Percentiles rank a stretch among this genome's conserved stretches.
phyloP scores from a whole-genome alignment of 2,329 filamentous ascomycete genomes.

The Xylariaceae sp. region DNA sequence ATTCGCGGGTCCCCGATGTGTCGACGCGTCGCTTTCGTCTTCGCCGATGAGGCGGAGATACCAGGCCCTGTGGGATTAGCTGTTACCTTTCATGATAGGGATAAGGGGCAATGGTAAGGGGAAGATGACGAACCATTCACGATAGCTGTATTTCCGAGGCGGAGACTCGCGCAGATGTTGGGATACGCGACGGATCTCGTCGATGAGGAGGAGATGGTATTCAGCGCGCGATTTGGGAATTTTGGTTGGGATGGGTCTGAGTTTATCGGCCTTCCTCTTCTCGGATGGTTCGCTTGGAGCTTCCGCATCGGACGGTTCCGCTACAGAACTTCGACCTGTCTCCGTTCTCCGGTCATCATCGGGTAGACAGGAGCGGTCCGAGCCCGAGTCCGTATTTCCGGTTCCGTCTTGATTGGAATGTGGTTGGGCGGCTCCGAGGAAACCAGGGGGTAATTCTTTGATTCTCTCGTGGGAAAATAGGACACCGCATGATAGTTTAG shows the following conservation, averaged over 20 bases:
- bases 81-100: neutral
- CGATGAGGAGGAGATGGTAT: slow-evolving; percentile 61
- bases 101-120: neutral
- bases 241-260: slow-evolving; percentile 35
- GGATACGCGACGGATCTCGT: slow-evolving; percentile 63
- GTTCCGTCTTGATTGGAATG: slow-evolving; percentile 23
- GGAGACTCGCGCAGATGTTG: slow-evolving; percentile 55
- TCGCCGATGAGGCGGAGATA: slow-evolving; percentile 73
- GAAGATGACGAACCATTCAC: slow-evolving; percentile 26
- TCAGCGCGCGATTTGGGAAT: slow-evolving; percentile 40
- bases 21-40: slow-evolving; percentile 48
- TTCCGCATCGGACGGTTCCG: neutral
- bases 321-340: neutral
- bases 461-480: slow-evolving; percentile 37
- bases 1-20: slow-evolving; percentile 39
- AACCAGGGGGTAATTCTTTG: slow-evolving; percentile 38
- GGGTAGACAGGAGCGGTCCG: slow-evolving; percentile 27
- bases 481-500: slow-evolving; percentile 39
- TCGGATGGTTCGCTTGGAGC: too few species aligned
- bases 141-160: slow-evolving; percentile 64
- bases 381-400: slow-evolving; percentile 17
- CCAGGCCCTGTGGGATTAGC: slow-evolving; percentile 55
- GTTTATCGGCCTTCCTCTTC: slow-evolving; percentile 19
- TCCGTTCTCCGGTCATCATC: neutral
- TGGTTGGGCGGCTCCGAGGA: slow-evolving; percentile 36